Evolutionary conservation across 2,329 filamentous ascomycete species (phyloP).

Genomic region (Capronia epimyces): DNA sequence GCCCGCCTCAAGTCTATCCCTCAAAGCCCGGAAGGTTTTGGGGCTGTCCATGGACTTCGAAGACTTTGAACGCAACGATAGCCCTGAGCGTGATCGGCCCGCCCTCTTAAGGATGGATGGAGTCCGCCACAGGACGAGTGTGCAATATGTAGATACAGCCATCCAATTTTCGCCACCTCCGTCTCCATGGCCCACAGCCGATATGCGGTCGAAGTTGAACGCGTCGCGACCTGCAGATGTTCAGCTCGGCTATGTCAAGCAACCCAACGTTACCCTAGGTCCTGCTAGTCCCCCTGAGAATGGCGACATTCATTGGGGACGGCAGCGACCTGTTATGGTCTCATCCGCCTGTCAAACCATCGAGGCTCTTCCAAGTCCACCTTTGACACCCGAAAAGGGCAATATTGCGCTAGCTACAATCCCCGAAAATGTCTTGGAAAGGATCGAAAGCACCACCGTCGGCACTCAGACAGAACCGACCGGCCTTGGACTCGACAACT

Average conservation of each 20-base stretch:
- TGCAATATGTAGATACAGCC: constrained; percentile 65
- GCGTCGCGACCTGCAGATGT: constrained; percentile 24
- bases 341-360: constrained; percentile 43
- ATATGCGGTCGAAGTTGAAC: constrained; percentile 51
- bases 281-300: constrained; percentile 21
- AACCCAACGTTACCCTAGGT: constrained; percentile 12
- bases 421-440: constrained; percentile 22
- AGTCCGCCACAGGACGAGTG: constrained; percentile 8
- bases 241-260: constrained; percentile 20
- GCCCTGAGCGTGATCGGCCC: constrained; percentile 25
- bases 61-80: constrained; percentile 30
- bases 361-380: constrained; percentile 35
- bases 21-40: constrained; percentile 44
- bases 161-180: constrained; percentile 78
- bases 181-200: constrained; percentile 54
- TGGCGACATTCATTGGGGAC: constrained; percentile 20
- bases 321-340: constrained; percentile 35
- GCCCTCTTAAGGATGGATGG: constrained; percentile 3
- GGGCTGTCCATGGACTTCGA: constrained; percentile 38
- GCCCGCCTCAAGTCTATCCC: constrained; percentile 38
- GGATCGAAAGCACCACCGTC: constrained; percentile 21
- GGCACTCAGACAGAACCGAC: constrained; percentile 26
- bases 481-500: constrained; percentile 3
- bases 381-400: constrained; percentile 34
- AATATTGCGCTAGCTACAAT: constrained; percentile 23